Percentiles rank a stretch among this genome's conserved stretches.
Evolutionary conservation across 495 filamentous ascomycete species (phyloP).

Genomic region (Bathelium albidoporum): DNA sequence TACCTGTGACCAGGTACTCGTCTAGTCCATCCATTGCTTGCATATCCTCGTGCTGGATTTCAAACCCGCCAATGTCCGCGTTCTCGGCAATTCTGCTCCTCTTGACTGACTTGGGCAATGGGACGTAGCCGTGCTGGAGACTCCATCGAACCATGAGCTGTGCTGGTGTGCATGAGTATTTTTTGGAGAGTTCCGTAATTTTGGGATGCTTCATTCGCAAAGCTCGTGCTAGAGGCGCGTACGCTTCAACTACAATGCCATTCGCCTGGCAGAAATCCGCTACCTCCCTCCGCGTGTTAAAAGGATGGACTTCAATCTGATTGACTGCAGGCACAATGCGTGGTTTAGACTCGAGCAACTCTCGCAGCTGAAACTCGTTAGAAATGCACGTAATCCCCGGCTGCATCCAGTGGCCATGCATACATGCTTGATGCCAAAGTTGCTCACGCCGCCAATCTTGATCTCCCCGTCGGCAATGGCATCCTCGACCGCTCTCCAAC

Average conservation of each 20-base stretch:
- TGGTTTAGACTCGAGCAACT: slow-evolving; percentile 47
- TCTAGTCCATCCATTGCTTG: slow-evolving; percentile 52
- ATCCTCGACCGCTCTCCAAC: slow-evolving; percentile 58
- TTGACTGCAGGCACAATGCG: slow-evolving; percentile 48
- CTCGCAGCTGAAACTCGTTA: slow-evolving; percentile 39
- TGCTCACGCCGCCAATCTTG: slow-evolving; percentile 53
- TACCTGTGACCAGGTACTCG: slow-evolving; percentile 56
- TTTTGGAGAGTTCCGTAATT: slow-evolving; percentile 41
- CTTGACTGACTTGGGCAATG: slow-evolving; percentile 62
- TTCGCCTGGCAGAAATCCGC: slow-evolving; percentile 43
- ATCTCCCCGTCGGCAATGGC: slow-evolving; percentile 51
- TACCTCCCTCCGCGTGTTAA: slow-evolving; percentile 52
- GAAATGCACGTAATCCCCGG: background rate
- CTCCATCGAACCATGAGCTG: slow-evolving; percentile 59
- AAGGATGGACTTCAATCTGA: slow-evolving; percentile 62
- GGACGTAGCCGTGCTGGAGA: slow-evolving; percentile 61
- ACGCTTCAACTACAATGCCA: slow-evolving; percentile 52
- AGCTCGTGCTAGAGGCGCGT: slow-evolving; percentile 51
- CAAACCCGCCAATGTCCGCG: slow-evolving; percentile 55
- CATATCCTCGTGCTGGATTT: slow-evolving; percentile 55
- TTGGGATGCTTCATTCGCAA: slow-evolving; percentile 45
- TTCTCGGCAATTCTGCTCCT: slow-evolving; percentile 54
- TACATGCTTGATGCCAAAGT: slow-evolving; percentile 57
- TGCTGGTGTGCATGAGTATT: slow-evolving; percentile 49
- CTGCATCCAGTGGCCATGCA: slow-evolving; percentile 17